Conservation (phyloP, 176 grass and related monocot species). For the Sorghum bicolor region Sorghum_bicolor_NCBIv3 NC_012879.2:2806501-2807000, state of each 20-base stretch:
- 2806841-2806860: not conserved
- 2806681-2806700: not conserved
- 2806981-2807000: not conserved
- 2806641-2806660: not conserved
- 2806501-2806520: constrained; percentile 10
- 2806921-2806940: not conserved
- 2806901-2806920: not conserved
- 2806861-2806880: not conserved
- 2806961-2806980: not conserved
- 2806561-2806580: constrained; percentile 31
- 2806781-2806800: not conserved
- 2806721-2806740: not conserved
- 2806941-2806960: not conserved
- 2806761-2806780: not conserved
- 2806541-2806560: not conserved
- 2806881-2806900: not conserved
- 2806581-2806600: not conserved
- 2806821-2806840: not conserved
- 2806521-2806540: constrained; percentile 10
- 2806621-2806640: not conserved
- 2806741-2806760: not conserved
- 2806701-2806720: not conserved
- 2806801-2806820: not conserved
- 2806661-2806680: not conserved
- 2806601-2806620: not conserved